Base-by-base conservation (phyloP, 257 asterid species). In the Paulownia fortunei region DNA sequence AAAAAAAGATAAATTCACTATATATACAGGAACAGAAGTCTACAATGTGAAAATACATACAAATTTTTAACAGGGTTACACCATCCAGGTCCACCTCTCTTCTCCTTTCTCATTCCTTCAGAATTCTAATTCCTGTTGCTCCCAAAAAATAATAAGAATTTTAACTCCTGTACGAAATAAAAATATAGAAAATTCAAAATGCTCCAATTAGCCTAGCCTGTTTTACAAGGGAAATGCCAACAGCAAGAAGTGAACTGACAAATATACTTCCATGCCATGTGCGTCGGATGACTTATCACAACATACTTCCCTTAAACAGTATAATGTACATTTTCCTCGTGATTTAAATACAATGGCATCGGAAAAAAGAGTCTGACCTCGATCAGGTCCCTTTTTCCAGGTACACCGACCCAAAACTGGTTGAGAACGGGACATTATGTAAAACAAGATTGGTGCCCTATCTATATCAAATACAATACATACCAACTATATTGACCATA, bases 321-420 rank as follows among this genome's bases (percentile, higher is more conserved):
- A 26, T 67, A 79, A 76, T 82, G 77, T 81, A 79, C 84, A 85
- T 42, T 18, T 73, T 42, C 60, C 47, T 32, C 44, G 18, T 24
- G 30, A 66, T 59, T 71, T 47, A 70, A 42, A 67, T 68, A 79
- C 74, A 76, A 30, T n/a, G 39, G 24, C 13, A 34, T 42, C 8
- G 19, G 70, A 76, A 72, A 61, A 34, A 60, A 76, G 66, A 73
- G 76, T 58, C 26, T 44, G 23, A 76, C 82, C 69, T 78, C 15
- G n/a, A 65, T 15, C 8, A 66, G 68, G 67, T 24, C 70, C 76
- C 56, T 24, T 37, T 26, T 68, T 21, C 26, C 75, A 58, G 9
- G 61, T 47, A 46, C 79, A 74, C 42, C 7, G 18, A 19, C 46
- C 44, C 59, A 60, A 55, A 63, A 32, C 39, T 27, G 34, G 16